Conservation (phyloP, 305 asterid species). For the Rubia peregrina region DNA sequence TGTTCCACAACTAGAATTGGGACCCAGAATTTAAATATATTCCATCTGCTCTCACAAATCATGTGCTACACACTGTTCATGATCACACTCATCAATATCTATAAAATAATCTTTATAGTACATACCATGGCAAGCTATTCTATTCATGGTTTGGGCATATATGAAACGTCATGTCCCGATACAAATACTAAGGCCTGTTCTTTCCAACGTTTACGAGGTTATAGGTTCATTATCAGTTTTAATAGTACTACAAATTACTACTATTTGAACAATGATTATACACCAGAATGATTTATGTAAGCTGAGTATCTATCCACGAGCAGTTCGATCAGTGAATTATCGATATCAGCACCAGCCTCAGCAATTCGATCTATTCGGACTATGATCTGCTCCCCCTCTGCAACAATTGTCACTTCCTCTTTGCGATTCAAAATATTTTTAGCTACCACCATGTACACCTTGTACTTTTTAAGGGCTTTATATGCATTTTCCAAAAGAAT, state of each 20-base stretch:
- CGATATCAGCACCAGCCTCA: constrained; percentile 56
- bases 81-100: constrained; percentile 2
- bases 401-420: constrained; percentile 77
- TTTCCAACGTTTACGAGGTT: too few species aligned
- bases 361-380: constrained; percentile 56
- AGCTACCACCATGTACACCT: constrained; percentile 87
- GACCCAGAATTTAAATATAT: constrained; percentile 10
- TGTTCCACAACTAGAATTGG: background rate
- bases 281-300: constrained; percentile 24
- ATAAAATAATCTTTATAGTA: background rate
- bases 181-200: too few species aligned
- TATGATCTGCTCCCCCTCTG: constrained; percentile 40
- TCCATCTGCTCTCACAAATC: background rate
- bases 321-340: constrained; percentile 63
- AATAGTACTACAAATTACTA: too few species aligned
- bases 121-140: background rate
- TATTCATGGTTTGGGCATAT: background rate
- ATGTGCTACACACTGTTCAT: background rate
- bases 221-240: too few species aligned
- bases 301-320: constrained; percentile 59
- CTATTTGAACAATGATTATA: background rate
- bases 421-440: constrained; percentile 89
- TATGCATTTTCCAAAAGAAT: constrained; percentile 79
- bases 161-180: too few species aligned
- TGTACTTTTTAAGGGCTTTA: constrained; percentile 62